A percentile compares a stretch with the other conserved stretches of the same genome.
Evolutionary conservation across 177 flowering plant species (phyloP).

Genomic region (Telopea speciosissima): DNA sequence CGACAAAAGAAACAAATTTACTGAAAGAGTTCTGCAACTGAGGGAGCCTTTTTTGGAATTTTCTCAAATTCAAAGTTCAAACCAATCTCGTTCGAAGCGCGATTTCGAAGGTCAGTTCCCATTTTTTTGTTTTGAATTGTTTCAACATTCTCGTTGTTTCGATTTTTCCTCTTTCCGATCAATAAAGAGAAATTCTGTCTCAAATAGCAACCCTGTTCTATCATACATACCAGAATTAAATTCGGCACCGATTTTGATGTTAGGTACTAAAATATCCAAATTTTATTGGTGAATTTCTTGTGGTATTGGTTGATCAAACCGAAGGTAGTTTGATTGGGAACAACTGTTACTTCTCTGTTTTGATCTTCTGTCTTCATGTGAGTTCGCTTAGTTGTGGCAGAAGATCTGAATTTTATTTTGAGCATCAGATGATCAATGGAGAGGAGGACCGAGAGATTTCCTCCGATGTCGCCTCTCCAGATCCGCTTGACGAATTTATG

Average conservation of each 20-base stretch:
- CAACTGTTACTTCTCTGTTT: background rate
- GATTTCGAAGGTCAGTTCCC: constrained; percentile 4
- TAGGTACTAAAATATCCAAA: background rate
- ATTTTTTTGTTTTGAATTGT: background rate
- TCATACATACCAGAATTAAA: background rate
- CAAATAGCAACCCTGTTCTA: background rate
- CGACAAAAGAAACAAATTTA: too few relatives aligned
- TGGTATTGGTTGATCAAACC: background rate
- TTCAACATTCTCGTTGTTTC: background rate
- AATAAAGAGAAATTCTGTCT: background rate
- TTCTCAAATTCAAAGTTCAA: too few relatives aligned
- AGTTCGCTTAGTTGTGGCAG: background rate
- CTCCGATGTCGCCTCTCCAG: constrained; percentile 27
- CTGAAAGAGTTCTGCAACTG: background rate
- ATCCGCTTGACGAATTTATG: constrained; percentile 19
- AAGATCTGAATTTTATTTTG: constrained; percentile 4
- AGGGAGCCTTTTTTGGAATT: background rate
- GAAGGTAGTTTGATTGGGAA: background rate
- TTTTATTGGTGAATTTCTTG: background rate
- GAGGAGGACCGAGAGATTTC: constrained; percentile 28
- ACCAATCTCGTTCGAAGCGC: background rate
- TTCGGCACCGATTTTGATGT: background rate
- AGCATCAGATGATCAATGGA: constrained; percentile 30
- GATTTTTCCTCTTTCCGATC: background rate
- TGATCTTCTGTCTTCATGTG: background rate